A percentile compares a stretch with the other conserved stretches of the same genome.
Evolutionary conservation across 208 protist genomes (phyloP).

Genomic region (Leptomonas pyrrhocoris): DNA sequence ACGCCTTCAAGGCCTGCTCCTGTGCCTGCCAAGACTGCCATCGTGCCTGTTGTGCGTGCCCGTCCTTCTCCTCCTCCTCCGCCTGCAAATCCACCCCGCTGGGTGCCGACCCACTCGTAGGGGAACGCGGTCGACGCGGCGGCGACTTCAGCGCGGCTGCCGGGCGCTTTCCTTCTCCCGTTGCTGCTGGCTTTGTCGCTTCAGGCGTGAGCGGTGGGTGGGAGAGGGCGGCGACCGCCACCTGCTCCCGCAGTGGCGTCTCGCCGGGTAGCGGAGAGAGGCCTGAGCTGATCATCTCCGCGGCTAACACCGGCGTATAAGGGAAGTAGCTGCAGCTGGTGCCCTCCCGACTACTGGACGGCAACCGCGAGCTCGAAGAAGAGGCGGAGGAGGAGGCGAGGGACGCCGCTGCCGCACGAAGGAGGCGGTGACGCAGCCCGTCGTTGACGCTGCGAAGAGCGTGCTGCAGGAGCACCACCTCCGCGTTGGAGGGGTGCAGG

Average conservation of each 20-base stretch:
- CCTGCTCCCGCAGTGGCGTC: conserved; percentile 24
- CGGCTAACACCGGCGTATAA: background rate
- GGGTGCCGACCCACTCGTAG: no score
- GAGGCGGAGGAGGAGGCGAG: conserved; percentile 27
- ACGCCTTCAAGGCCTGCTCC: conserved; percentile 28
- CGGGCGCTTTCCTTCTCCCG: no score
- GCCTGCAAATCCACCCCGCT: background rate
- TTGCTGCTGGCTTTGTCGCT: background rate
- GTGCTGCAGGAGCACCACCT: conserved; percentile 39
- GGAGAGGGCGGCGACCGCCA: no score
- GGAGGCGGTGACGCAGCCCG: conserved; percentile 29
- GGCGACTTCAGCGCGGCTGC: background rate
- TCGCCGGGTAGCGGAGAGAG: conserved; percentile 24
- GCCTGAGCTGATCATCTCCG: background rate
- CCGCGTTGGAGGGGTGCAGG: conserved; percentile 40
- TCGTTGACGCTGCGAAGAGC: conserved; percentile 33
- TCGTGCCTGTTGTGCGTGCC: conserved; percentile 1
- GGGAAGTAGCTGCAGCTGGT: background rate
- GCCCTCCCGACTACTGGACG: conserved; percentile 5
- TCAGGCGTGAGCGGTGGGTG: background rate
- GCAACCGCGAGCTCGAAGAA: conserved; percentile 11
- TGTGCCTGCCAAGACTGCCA: conserved; percentile 24
- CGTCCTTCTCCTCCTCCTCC: background rate
- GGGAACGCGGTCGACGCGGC: background rate
- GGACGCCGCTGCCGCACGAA: conserved; percentile 28